These are phyloP conservation scores for Petrea volubilis DNA, from an alignment of 257 asterid genomes.

Conservation along the genomic window DNA sequence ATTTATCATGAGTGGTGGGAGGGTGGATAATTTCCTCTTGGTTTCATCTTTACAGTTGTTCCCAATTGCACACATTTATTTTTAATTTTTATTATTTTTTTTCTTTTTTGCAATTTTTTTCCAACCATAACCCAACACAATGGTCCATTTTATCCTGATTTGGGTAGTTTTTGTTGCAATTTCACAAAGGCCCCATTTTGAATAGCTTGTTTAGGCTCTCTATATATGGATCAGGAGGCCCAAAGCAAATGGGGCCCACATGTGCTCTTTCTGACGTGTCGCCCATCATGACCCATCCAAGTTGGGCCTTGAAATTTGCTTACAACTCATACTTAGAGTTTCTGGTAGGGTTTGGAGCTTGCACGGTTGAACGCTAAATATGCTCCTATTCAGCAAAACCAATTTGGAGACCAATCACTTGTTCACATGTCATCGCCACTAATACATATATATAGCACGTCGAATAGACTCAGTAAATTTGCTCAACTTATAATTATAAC, in stretches of 20 bases:
- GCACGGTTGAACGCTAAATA: not conserved
- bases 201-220: not conserved
- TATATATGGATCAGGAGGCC: not conserved
- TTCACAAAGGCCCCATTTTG: not conserved
- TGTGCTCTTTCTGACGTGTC: constrained; percentile 38
- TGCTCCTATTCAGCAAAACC: not conserved
- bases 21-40: constrained; percentile 16
- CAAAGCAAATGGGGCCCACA: constrained; percentile 26
- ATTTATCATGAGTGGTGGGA: not conserved
- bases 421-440: constrained; percentile 20
- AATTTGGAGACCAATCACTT: constrained; percentile 1
- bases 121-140: not conserved
- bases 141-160: constrained; percentile 42
- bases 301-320: constrained; percentile 20
- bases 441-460: not conserved
- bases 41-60: constrained; percentile 44
- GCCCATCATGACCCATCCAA: constrained; percentile 30
- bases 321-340: constrained; percentile 36
- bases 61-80: not conserved
- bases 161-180: constrained; percentile 16
- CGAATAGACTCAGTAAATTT: too few species aligned
- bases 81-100: too few species aligned
- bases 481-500: too few species aligned
- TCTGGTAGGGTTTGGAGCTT: constrained; percentile 30
- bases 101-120: not conserved